phyloP scores from a whole-genome alignment of 768 basidiomycete genomes.

The Lactarius hatsudake region DNA sequence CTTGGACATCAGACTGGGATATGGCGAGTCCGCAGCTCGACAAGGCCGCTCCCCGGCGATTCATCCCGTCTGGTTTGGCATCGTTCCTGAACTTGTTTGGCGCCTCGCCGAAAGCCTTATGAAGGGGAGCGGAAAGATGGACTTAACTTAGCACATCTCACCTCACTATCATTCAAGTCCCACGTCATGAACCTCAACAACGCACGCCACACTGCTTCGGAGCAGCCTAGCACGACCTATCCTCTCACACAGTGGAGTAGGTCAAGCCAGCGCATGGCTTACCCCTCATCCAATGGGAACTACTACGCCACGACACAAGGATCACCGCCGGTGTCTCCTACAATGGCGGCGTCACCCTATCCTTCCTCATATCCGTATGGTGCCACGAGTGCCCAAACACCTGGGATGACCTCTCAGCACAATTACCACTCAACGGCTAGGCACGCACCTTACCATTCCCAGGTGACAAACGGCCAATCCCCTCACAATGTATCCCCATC shows the following conservation, averaged over 20 bases:
- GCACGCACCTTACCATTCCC: constrained; percentile 17
- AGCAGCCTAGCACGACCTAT: constrained; percentile 19
- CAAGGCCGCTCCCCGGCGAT: constrained; percentile 24
- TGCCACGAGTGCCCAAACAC: constrained; percentile 6
- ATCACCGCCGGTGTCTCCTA: constrained; percentile 23
- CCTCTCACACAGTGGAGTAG: constrained; percentile 24
- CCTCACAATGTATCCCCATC: constrained; percentile 6
- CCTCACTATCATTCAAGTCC: constrained; percentile 10
- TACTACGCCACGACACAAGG: constrained; percentile 20
- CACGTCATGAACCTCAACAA: constrained; percentile 26
- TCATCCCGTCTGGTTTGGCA: constrained; percentile 22
- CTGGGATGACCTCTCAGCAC: constrained; percentile 16
- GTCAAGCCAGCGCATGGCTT: constrained; percentile 21
- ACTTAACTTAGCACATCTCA: constrained; percentile 21
- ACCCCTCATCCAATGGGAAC: constrained; percentile 18
- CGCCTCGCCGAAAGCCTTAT: constrained; percentile 29
- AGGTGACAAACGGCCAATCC: constrained; percentile 2
- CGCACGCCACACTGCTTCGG: constrained; percentile 25
- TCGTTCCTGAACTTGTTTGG: constrained; percentile 25
- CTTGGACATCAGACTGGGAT: constrained; percentile 16
- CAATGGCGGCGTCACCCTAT: constrained; percentile 6
- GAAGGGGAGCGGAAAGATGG: constrained; percentile 21
- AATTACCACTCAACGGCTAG: constrained; percentile 17
- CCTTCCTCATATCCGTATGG: constrained; percentile 16
- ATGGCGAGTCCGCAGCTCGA: constrained; percentile 23